These are phyloP conservation scores for Leccinum variicolor DNA, from an alignment of 768 basidiomycete species.

Conservation along the genomic window DNA sequence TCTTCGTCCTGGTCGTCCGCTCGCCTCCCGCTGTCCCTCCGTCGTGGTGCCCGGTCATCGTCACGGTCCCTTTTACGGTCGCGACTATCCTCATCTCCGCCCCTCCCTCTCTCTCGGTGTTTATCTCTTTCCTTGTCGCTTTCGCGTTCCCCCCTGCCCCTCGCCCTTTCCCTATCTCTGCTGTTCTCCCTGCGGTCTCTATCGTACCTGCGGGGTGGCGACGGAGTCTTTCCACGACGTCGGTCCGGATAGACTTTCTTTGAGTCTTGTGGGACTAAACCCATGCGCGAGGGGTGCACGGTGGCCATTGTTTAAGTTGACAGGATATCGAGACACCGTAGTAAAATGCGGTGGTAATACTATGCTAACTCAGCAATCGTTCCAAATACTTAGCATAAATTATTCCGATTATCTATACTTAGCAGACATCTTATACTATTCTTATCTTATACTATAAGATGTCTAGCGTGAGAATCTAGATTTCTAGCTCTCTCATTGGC, in stretches of 20 bases:
- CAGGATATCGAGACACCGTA: not conserved
- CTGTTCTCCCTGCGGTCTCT: conserved; percentile 28
- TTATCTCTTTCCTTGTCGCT: conserved; percentile 20
- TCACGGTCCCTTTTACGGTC: conserved; percentile 2
- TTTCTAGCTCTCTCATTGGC: too few species aligned
- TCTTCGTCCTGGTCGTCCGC: conserved; percentile 17
- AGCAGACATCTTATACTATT: too few species aligned
- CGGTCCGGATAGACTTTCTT: conserved; percentile 14
- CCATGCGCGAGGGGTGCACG: conserved; percentile 71
- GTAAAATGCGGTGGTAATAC: not conserved
- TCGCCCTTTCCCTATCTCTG: conserved; percentile 25
- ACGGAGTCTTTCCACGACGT: conserved; percentile 42
- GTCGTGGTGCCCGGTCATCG: not conserved
- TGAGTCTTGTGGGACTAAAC: conserved; percentile 51
- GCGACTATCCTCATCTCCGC: not conserved
- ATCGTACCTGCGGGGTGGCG: conserved; percentile 34
- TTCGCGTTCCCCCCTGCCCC: conserved; percentile 16
- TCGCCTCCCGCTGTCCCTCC: not conserved
- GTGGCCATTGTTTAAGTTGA: conserved; percentile 50
- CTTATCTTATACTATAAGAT: too few species aligned
- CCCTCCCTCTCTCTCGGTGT: conserved; percentile 3
- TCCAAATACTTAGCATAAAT: too few species aligned
- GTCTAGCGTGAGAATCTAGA: too few species aligned
- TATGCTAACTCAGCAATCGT: conserved; percentile 18
- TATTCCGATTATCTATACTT: too few species aligned